Base-by-base conservation (phyloP, 352 stramenopile species). In the Pythium sukuiense region DNA sequence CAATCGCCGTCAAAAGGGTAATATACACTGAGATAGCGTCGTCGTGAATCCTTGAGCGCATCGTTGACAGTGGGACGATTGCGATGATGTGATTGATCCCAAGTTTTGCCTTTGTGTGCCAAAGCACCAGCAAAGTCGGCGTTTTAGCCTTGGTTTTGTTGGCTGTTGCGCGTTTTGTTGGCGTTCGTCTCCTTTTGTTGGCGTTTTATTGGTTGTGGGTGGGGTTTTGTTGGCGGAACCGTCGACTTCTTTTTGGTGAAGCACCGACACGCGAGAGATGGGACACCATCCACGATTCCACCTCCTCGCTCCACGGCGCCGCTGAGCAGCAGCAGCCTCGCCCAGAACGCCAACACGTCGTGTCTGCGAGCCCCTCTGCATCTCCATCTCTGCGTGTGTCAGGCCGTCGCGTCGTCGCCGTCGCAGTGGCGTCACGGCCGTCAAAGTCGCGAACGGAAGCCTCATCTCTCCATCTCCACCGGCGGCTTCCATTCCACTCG, bases 261-360 rank as follows among this genome's bases (percentile, higher is more conserved):
- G 49, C 49, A 55, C 49, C 49, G 49, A 55, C 49, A 55, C 49
- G 49, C 20, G 24, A 32, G 26, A 26, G n/a, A 39, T 53, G 45
- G 32, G 46, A 33, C 18, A 16, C 11, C 45, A 37, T n/a, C 18
- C 7, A 41, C 11, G 35, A 2, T 41, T 41, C 35, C 8, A 41
- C 14, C 35, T 41, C 35, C 35, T 35, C 32, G 32, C 32, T 9
- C 32, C 5, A 35, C 32, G 41, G 20, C 20, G 20, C 20, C 20
- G 20, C 20, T 24, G 20, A 24, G 20, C 20, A 24, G 20, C 20
- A 24, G 20, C 20, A 24, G 20, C 20, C 20, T 24, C 20, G 20
- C 20, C 58, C 45, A 57, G 32, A 49, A 48, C 29, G 39, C 14
- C 32, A 41, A 41, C 35, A 41, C 2, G 35, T 3, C 11, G 35